Base-by-base conservation (phyloP, 2,329 filamentous ascomycete species). In the Colletotrichum salicis region DNA sequence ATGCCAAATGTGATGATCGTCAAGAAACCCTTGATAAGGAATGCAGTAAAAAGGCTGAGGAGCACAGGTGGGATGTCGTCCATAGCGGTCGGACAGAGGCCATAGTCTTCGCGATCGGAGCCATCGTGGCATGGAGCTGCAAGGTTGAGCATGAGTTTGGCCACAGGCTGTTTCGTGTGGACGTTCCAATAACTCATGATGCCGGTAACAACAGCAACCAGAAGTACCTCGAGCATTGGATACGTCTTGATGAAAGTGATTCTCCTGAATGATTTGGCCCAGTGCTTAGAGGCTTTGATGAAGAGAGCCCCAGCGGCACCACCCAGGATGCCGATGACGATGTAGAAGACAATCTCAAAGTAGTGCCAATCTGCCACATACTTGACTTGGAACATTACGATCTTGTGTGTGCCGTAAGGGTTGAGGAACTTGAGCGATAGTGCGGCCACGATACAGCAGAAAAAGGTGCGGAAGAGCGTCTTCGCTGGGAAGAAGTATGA, bases 401-500 rank as follows among this genome's bases (percentile, higher is more conserved):
- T 97, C 83, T 99, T 98, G 79, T 93, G 91, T 0, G 95, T 98
- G 35, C 96, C 96, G 77, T 98, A 99, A 0, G 96, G 96, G 77
- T 99, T 97, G 48, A 98, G 86, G 75, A 98, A 98, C 78, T 98
- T 98, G 76, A 99, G 86, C 1, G 95, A 96, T 41, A 99, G 83
- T 0, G 96, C 95, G 1, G 96, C 95, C 37, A 93, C 92, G 76
- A 98, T 98, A 82, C 96, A 98, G 85, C 96, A 98, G 83, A 98
- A 98, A 82, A 99, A 99, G 0, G 96, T 98, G 64, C 96, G 88
- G 84, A 99, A 99, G 10, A 99, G 88, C 0, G 96, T 98, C 84
- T 99, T 98, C 6, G 96, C 94, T 0, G 96, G 96, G 80, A 98
- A 98, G 82, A 98, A 98, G 82, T 98, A 98, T 76, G 94, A 91